phyloP scores from a whole-genome alignment of 2,329 filamentous ascomycete species.

The Parastagonospora nodorum region DNA sequence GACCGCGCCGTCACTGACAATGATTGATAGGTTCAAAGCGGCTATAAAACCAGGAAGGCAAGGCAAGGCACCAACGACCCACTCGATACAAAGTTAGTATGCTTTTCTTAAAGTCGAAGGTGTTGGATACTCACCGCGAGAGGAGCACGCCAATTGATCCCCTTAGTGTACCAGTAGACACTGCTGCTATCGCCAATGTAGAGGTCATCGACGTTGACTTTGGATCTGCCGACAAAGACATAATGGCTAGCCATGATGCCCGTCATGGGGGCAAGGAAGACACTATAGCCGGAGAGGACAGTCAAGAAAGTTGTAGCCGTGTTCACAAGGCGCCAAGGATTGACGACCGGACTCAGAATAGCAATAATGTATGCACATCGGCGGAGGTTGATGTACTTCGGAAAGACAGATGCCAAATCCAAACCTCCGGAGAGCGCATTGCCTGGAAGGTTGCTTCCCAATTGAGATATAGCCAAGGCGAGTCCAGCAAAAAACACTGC shows the following conservation, averaged over 20 bases:
- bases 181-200: slow-evolving; percentile 46
- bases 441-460: slow-evolving; percentile 51
- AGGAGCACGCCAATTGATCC: slow-evolving; percentile 55
- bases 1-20: no score
- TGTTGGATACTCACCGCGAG: no score
- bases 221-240: slow-evolving; percentile 48
- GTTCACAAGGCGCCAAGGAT: slow-evolving; percentile 59
- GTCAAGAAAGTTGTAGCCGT: slow-evolving; percentile 54
- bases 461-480: slow-evolving; percentile 54
- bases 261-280: slow-evolving; percentile 56
- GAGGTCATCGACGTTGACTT: slow-evolving; percentile 52
- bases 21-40: no score
- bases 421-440: slow-evolving; percentile 60
- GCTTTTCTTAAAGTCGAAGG: no score
- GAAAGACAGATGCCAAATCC: slow-evolving; percentile 60
- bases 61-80: no score
- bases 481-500: slow-evolving; percentile 54
- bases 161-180: slow-evolving; percentile 52
- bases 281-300: slow-evolving; percentile 52
- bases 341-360: slow-evolving; percentile 52
- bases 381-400: slow-evolving; percentile 61
- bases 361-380: slow-evolving; percentile 58
- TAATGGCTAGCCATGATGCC: slow-evolving; percentile 56
- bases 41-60: no score
- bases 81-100: no score